Percentiles rank a stretch among this genome's conserved stretches.
Conservation (phyloP, 805 yeast species). For the Sugiyamaella marilandica region DNA sequence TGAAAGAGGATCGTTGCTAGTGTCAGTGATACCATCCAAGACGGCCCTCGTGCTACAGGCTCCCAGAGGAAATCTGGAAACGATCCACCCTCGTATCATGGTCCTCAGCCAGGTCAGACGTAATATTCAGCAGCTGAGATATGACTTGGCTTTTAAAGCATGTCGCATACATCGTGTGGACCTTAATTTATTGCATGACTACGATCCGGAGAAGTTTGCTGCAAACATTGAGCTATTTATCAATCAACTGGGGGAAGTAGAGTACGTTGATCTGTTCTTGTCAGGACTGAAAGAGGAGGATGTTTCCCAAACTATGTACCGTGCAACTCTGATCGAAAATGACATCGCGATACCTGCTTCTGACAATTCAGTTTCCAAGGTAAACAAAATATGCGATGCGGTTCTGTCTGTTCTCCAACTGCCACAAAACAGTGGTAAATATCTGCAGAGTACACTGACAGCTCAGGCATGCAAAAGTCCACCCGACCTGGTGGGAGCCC, state of each 20-base stretch:
- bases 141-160: slow-evolving; percentile 66
- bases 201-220: slow-evolving; percentile 65
- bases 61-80: slow-evolving; percentile 93
- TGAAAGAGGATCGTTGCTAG: slow-evolving; percentile 87
- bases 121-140: slow-evolving; percentile 53
- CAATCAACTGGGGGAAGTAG: slow-evolving; percentile 63
- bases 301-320: slow-evolving; percentile 75
- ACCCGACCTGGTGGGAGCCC: slow-evolving; percentile 73
- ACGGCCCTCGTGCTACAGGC: slow-evolving; percentile 85
- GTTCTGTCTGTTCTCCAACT: slow-evolving; percentile 51
- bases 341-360: neutral
- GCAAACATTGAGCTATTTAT: slow-evolving; percentile 63
- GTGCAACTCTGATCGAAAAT: slow-evolving; percentile 50
- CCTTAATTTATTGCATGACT: slow-evolving; percentile 84
- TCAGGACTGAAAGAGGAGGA: slow-evolving; percentile 84
- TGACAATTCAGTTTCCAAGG: slow-evolving; percentile 36
- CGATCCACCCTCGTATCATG: slow-evolving; percentile 89
- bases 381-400: slow-evolving; percentile 72
- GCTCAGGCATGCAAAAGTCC: slow-evolving; percentile 92
- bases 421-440: slow-evolving; percentile 50
- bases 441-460: slow-evolving; percentile 75
- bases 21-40: slow-evolving; percentile 74
- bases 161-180: slow-evolving; percentile 92
- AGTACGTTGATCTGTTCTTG: slow-evolving; percentile 78
- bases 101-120: slow-evolving; percentile 78